Percentiles rank a stretch among this genome's conserved stretches.
phyloP scores from a whole-genome alignment of 163 green algal species.

The Prototheca stagnorum region DNA sequence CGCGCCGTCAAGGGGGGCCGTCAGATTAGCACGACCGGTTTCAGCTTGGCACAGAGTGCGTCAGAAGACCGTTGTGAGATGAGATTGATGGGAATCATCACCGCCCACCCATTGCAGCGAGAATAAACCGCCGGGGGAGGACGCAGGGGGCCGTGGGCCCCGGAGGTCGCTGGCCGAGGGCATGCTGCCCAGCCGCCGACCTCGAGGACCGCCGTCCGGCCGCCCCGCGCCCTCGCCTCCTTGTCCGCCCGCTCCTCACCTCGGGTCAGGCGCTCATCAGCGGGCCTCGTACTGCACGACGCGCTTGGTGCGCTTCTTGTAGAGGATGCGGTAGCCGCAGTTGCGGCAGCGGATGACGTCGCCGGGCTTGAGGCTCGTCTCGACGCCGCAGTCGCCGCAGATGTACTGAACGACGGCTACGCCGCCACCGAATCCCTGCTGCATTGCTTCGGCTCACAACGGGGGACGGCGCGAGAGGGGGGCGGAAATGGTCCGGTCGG shows the following conservation, averaged over 20 bases:
- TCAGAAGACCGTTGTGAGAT: conserved; percentile 29
- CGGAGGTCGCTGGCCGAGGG: too few relatives aligned
- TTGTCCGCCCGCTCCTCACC: too few relatives aligned
- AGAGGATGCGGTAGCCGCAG: conserved; percentile 93
- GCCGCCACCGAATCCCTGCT: background rate
- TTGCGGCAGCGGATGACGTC: conserved; percentile 89
- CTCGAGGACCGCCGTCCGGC: too few relatives aligned
- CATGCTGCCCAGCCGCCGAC: too few relatives aligned
- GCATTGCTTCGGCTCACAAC: background rate
- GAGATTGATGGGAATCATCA: conserved; percentile 8
- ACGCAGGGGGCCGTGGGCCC: too few relatives aligned
- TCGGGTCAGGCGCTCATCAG: too few relatives aligned
- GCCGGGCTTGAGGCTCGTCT: conserved; percentile 65
- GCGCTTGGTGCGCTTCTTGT: conserved; percentile 94
- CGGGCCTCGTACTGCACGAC: conserved; percentile 87
- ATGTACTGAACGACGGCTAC: conserved; percentile 51
- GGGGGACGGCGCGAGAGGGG: too few relatives aligned
- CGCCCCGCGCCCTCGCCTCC: too few relatives aligned
- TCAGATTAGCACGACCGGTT: conserved; percentile 20
- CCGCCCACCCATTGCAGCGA: too few relatives aligned
- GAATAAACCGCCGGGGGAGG: too few relatives aligned
- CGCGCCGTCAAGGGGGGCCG: background rate
- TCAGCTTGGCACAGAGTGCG: conserved; percentile 3
- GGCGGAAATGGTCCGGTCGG: too few relatives aligned
- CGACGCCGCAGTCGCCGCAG: conserved; percentile 78